Percentiles rank a stretch among this genome's conserved stretches.
Conservation (phyloP, 2,329 filamentous ascomycete species). For the Trichoderma citrinoviride region DNA sequence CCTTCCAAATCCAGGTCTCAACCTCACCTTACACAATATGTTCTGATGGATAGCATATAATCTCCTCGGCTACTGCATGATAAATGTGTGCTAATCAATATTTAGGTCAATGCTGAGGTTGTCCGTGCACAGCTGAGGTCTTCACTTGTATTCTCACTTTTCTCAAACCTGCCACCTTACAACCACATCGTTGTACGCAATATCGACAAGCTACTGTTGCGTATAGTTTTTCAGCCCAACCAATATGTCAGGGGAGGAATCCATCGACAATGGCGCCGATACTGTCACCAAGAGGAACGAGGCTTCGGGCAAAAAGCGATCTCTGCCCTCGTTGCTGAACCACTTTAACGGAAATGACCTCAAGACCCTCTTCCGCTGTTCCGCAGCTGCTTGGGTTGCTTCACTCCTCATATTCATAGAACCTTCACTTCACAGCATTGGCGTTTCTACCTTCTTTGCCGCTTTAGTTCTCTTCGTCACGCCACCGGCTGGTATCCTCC, state of each 20-base stretch:
- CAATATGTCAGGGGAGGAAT: constrained; percentile 1
- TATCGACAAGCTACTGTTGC: neutral
- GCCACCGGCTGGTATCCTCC: constrained; percentile 45
- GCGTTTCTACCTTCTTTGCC: constrained; percentile 46
- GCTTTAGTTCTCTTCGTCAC: constrained; percentile 43
- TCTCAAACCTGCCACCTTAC: neutral
- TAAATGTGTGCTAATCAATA: too few species aligned
- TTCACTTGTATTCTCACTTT: neutral
- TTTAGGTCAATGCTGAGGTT: neutral
- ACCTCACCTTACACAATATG: too few species aligned
- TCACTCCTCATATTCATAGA: constrained; percentile 47
- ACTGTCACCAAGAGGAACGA: neutral
- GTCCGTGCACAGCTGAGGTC: neutral
- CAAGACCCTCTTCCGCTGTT: constrained; percentile 47
- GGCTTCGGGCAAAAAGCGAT: neutral
- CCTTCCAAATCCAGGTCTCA: too few species aligned
- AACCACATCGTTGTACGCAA: neutral
- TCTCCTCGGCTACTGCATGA: too few species aligned
- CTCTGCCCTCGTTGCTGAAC: constrained; percentile 38
- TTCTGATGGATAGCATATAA: too few species aligned
- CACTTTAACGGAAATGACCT: constrained; percentile 49
- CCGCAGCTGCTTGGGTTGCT: constrained; percentile 45
- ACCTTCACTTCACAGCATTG: constrained; percentile 41
- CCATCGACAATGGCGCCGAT: neutral
- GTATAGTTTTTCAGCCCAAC: neutral